Percentiles rank a stretch among this genome's conserved stretches.
Evolutionary conservation across 2,329 filamentous ascomycete genomes (phyloP).

Genomic region (Leptodontidium sp.): DNA sequence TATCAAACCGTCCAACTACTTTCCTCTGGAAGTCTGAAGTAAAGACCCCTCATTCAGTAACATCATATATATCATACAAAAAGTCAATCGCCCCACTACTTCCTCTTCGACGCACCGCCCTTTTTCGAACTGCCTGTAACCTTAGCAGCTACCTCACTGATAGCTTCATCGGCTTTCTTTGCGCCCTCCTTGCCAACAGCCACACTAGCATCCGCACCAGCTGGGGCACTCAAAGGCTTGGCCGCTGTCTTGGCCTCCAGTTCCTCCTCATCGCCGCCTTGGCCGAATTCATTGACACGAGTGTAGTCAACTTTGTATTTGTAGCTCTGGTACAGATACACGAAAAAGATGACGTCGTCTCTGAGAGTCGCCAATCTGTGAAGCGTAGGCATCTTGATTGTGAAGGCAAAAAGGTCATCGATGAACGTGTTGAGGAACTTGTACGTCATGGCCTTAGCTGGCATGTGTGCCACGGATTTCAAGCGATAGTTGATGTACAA

Average conservation of each 20-base stretch:
- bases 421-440: conserved; percentile 99
- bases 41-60: too few relatives aligned
- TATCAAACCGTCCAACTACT: too few relatives aligned
- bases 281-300: conserved; percentile 96
- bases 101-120: conserved; percentile 58
- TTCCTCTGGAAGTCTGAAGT: too few relatives aligned
- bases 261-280: conserved; percentile 91
- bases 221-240: conserved; percentile 44
- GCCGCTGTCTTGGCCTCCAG: conserved; percentile 59
- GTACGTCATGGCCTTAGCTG: conserved; percentile 94
- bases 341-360: conserved; percentile 97
- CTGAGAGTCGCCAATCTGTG: conserved; percentile 91
- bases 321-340: conserved; percentile 95
- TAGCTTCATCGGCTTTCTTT: conserved; percentile 40
- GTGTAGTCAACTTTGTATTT: conserved; percentile 91
- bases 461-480: conserved; percentile 96
- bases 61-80: not conserved
- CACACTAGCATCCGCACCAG: conserved; percentile 35
- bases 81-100: conserved; percentile 43
- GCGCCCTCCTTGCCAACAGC: conserved; percentile 46
- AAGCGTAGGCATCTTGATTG: conserved; percentile 97
- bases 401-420: conserved; percentile 97
- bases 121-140: conserved; percentile 58
- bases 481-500: conserved; percentile 99
- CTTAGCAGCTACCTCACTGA: conserved; percentile 47